phyloP scores from a whole-genome alignment of 2,329 filamentous ascomycete species.

The Elsinoe perseae region DNA sequence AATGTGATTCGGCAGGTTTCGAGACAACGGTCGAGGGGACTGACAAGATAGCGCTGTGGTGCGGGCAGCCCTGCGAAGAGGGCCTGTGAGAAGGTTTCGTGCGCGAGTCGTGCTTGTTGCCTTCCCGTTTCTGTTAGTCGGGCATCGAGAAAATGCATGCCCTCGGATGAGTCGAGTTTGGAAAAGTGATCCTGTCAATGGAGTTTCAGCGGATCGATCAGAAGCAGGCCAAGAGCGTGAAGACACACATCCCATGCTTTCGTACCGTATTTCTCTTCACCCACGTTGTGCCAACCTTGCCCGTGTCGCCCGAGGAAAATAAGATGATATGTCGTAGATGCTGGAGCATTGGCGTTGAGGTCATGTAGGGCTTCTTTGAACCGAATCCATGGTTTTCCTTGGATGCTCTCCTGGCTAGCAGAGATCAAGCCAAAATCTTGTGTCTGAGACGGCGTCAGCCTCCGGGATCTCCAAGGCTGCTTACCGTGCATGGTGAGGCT shows the following conservation, averaged over 20 bases:
- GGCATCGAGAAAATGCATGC: conserved; percentile 52
- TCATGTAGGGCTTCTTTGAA: conserved; percentile 52
- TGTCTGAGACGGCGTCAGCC: conserved; percentile 21
- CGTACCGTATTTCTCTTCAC: conserved; percentile 20
- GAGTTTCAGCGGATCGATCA: not conserved
- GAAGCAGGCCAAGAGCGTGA: not conserved
- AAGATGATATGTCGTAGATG: conserved; percentile 40
- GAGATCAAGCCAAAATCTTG: conserved; percentile 52
- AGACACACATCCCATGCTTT: conserved; percentile 20
- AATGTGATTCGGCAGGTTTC: conserved; percentile 57
- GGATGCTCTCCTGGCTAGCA: conserved; percentile 19
- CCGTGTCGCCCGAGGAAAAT: conserved; percentile 22
- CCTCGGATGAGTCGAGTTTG: conserved; percentile 52
- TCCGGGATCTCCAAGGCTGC: conserved; percentile 8
- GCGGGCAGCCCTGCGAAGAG: conserved; percentile 47
- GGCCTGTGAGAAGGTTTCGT: conserved; percentile 50
- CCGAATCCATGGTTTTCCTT: conserved; percentile 53
- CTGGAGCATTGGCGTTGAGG: conserved; percentile 36
- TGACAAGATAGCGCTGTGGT: conserved; percentile 56
- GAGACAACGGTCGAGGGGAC: conserved; percentile 54
- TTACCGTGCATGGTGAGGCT: conserved; percentile 18
- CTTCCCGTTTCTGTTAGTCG: conserved; percentile 49
- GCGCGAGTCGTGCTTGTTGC: conserved; percentile 48
- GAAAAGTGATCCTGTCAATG: conserved; percentile 46
- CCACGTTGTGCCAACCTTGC: conserved; percentile 22